Conservation (phyloP, 257 asterid genomes). For the Solanum gracilifrons region DNA sequence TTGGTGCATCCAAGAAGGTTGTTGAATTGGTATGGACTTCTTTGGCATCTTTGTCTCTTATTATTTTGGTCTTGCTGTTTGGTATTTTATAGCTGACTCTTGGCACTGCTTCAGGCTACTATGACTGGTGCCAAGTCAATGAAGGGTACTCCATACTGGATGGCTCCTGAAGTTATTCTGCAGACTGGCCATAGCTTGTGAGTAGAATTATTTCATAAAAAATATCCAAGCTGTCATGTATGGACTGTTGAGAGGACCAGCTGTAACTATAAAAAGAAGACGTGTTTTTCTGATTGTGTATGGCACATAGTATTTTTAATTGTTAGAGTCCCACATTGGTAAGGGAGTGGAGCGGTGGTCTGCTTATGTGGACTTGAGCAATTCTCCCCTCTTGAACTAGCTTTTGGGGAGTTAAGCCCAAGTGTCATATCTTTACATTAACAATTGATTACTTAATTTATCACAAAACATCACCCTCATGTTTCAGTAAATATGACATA, state of each 20-base stretch:
- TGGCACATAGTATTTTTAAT: not conserved
- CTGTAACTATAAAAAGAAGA: not conserved
- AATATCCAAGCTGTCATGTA: not conserved
- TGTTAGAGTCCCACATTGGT: not conserved
- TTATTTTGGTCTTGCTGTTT: constrained; percentile 6
- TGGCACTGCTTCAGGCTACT: constrained; percentile 62
- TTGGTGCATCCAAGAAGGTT: constrained; percentile 99
- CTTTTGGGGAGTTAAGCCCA: not conserved
- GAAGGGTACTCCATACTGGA: constrained; percentile 99
- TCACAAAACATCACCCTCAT: not conserved
- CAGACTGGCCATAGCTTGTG: constrained; percentile 99
- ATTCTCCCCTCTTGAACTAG: not conserved
- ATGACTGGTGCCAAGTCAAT: constrained; percentile 95
- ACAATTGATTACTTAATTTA: not conserved
- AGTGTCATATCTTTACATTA: not conserved
- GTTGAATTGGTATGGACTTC: constrained; percentile 70
- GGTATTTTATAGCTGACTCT: constrained; percentile 7
- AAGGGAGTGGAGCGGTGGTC: not conserved
- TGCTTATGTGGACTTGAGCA: not conserved
- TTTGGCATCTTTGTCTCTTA: not conserved
- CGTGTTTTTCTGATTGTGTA: not conserved
- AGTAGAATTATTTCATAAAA: constrained; percentile 22
- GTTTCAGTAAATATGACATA: not conserved
- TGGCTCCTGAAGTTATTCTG: constrained; percentile 99
- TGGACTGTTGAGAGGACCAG: not conserved